Conservation (phyloP, 495 filamentous ascomycete species). For the Neurospora sp. region DNA sequence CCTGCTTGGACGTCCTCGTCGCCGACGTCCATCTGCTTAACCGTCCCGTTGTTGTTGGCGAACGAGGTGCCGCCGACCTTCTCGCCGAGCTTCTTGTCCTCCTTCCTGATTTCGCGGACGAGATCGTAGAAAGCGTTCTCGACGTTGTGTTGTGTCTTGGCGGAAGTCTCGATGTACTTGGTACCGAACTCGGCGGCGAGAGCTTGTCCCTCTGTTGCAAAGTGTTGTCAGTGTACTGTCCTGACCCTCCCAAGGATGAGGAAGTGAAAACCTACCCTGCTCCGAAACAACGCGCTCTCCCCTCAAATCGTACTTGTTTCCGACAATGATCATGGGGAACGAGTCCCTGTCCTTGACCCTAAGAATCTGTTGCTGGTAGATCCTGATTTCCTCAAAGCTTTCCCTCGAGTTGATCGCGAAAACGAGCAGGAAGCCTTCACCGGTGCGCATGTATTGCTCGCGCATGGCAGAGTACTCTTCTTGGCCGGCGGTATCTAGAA, state of each 20-base stretch:
- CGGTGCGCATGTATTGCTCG: constrained; percentile 99
- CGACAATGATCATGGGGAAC: constrained; percentile 98
- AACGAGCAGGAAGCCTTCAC: constrained; percentile 94
- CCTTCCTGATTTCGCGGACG: constrained; percentile 91
- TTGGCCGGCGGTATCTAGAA: constrained; percentile 95
- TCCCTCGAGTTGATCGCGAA: constrained; percentile 97
- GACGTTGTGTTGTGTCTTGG: constrained; percentile 95
- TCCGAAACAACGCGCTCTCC: constrained; percentile 79
- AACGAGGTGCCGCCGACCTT: constrained; percentile 56
- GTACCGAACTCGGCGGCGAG: constrained; percentile 82
- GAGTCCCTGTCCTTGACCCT: constrained; percentile 98
- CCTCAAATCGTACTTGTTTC: constrained; percentile 98
- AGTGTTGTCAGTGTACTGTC: constrained; percentile 16
- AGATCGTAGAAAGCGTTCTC: constrained; percentile 98
- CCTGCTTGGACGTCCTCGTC: constrained; percentile 60
- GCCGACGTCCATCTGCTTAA: constrained; percentile 67
- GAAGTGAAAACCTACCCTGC: constrained; percentile 54
- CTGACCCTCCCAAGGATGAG: neutral
- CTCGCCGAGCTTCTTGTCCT: constrained; percentile 94
- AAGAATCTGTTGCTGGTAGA: constrained; percentile 97
- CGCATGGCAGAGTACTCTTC: constrained; percentile 99
- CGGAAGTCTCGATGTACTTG: constrained; percentile 98
- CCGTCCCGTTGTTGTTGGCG: constrained; percentile 50
- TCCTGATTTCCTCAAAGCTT: constrained; percentile 96
- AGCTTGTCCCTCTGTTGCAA: constrained; percentile 68